Evolutionary conservation across 2,329 filamentous ascomycete genomes (phyloP).

Genomic region (Hypoxylon sp.): DNA sequence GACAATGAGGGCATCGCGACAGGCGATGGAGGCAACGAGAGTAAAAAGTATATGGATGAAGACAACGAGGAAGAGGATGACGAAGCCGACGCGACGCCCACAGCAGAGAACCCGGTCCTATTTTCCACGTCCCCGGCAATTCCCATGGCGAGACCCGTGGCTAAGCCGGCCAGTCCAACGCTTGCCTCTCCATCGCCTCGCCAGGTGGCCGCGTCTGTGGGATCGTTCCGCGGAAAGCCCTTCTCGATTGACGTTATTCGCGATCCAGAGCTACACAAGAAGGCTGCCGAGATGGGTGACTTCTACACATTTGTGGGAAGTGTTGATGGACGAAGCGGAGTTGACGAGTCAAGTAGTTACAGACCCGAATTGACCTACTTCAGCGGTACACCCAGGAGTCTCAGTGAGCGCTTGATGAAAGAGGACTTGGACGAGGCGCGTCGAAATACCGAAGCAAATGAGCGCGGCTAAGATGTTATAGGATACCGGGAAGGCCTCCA

Average conservation of each 20-base stretch:
- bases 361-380: constrained; percentile 55
- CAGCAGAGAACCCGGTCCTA: constrained; percentile 43
- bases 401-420: constrained; percentile 62
- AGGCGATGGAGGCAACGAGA: constrained; percentile 42
- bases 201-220: constrained; percentile 58
- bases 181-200: constrained; percentile 52
- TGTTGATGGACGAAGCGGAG: constrained; percentile 62
- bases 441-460: constrained; percentile 30
- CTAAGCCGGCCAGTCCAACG: constrained; percentile 48
- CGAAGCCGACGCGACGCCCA: constrained; percentile 33
- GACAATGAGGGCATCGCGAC: constrained; percentile 44
- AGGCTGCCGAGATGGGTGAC: constrained; percentile 61
- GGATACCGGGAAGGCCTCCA: constrained; percentile 2
- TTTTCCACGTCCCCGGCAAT: constrained; percentile 61
- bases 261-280: constrained; percentile 61
- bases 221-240: constrained; percentile 66
- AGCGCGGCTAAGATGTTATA: constrained; percentile 12
- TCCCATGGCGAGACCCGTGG: constrained; percentile 41
- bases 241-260: constrained; percentile 65
- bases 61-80: constrained; percentile 51
- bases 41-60: constrained; percentile 51
- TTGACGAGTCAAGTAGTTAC: constrained; percentile 61
- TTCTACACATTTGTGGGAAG: constrained; percentile 66
- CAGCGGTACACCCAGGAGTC: constrained; percentile 59
- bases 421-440: constrained; percentile 57